These are phyloP conservation scores for Volvox carteri DNA, from an alignment of 163 green algal genomes.

Conservation along the genomic window DNA sequence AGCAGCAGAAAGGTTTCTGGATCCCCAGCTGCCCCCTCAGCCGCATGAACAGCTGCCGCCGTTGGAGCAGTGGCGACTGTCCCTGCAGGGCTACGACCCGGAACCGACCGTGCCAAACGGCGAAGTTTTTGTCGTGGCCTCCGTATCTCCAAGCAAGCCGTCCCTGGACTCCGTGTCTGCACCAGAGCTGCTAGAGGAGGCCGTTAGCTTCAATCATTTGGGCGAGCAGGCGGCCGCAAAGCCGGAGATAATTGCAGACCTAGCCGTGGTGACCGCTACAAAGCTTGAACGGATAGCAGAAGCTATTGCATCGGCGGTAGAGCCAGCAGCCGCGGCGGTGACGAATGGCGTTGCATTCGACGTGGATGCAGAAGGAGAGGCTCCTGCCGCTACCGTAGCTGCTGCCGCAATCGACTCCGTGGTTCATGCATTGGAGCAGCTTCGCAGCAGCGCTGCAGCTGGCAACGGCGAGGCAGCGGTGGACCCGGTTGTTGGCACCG, in stretches of 20 bases:
- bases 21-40: too few relatives aligned
- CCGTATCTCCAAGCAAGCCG: background rate
- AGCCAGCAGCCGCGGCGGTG: background rate
- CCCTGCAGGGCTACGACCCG: background rate
- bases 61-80: too few relatives aligned
- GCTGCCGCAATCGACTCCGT: constrained; percentile 46
- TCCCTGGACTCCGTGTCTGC: too few relatives aligned
- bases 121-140: background rate
- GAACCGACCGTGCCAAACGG: background rate
- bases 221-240: too few relatives aligned
- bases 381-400: constrained; percentile 4
- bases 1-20: too few relatives aligned
- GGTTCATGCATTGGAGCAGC: constrained; percentile 34
- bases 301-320: too few relatives aligned
- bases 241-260: too few relatives aligned
- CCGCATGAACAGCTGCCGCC: background rate
- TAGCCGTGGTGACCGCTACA: too few relatives aligned
- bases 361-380: background rate
- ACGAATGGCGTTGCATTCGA: background rate
- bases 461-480: background rate
- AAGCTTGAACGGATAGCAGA: too few relatives aligned
- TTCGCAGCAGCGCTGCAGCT: constrained; percentile 9
- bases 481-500: background rate
- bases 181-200: too few relatives aligned
- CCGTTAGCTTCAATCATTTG: too few relatives aligned